Evolutionary conservation across 306 rosid genomes (phyloP).

Genomic region (Trichosanthes truncata): DNA sequence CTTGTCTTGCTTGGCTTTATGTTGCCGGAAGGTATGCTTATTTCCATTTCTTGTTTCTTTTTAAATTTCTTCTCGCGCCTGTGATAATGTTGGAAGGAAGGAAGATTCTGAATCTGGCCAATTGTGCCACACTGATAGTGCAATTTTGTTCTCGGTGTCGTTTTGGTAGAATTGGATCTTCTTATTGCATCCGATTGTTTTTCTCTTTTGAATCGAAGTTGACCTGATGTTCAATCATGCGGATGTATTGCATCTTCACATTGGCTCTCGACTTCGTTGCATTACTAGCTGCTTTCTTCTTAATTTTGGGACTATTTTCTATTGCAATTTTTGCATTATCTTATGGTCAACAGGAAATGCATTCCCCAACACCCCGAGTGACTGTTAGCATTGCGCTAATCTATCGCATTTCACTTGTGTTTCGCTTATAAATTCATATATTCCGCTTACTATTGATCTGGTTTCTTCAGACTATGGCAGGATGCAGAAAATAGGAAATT

Average conservation of each 20-base stretch:
- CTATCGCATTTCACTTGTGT: background rate
- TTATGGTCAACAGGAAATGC: background rate
- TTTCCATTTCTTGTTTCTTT: background rate
- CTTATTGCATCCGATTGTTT: background rate
- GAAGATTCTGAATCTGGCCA: background rate
- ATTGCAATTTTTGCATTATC: background rate
- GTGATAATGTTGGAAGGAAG: background rate
- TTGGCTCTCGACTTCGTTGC: background rate
- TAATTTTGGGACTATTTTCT: background rate
- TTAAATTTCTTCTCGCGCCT: background rate
- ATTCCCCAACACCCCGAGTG: background rate
- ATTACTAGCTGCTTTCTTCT: background rate
- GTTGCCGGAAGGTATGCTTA: slow-evolving; percentile 75
- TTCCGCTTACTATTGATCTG: background rate
- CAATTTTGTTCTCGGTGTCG: background rate
- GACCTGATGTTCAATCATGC: background rate
- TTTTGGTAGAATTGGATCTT: background rate
- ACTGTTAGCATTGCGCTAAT: background rate
- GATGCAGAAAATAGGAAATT: slow-evolving; percentile 83
- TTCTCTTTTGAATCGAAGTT: background rate
- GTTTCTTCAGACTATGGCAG: slow-evolving; percentile 77
- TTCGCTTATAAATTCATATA: background rate
- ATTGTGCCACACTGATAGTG: background rate
- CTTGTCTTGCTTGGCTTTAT: slow-evolving; percentile 98
- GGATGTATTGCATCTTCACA: background rate